Conservation (phyloP, 805 yeast genomes). For the Jamesozyma jinghongensis region DNA sequence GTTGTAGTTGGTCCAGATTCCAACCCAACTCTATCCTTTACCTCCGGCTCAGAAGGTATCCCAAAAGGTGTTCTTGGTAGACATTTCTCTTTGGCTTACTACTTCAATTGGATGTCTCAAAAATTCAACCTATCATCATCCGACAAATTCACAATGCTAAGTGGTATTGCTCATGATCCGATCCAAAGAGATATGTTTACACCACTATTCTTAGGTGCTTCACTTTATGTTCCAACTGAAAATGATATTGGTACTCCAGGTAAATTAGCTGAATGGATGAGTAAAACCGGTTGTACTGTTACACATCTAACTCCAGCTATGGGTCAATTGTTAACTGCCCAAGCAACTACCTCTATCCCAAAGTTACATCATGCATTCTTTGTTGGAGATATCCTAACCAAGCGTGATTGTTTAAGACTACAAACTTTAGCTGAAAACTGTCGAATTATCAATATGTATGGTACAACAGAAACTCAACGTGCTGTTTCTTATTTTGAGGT, state of each 20-base stretch:
- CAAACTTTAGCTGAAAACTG: constrained; percentile 90
- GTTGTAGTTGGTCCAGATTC: constrained; percentile 95
- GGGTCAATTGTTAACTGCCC: constrained; percentile 96
- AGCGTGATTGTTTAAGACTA: constrained; percentile 89
- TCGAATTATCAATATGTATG: constrained; percentile 92
- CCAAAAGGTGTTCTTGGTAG: constrained; percentile 99
- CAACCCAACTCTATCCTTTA: constrained; percentile 92
- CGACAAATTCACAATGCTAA: constrained; percentile 92
- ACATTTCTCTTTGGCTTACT: constrained; percentile 92
- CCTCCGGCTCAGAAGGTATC: constrained; percentile 96
- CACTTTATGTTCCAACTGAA: constrained; percentile 82
- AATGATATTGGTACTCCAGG: constrained; percentile 99
- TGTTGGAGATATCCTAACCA: constrained; percentile 95
- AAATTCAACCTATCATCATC: constrained; percentile 65
- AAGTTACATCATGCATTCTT: constrained; percentile 90
- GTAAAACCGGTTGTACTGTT: constrained; percentile 79
- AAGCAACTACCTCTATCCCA: constrained; percentile 83
- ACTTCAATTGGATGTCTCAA: constrained; percentile 97
- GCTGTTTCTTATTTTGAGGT: constrained; percentile 94
- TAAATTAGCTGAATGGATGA: constrained; percentile 95
- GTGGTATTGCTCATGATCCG: constrained; percentile 99
- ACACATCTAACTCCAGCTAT: constrained; percentile 98
- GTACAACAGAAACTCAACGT: constrained; percentile 98
- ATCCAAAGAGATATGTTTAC: constrained; percentile 99
- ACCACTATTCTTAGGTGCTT: constrained; percentile 93